phyloP scores from a whole-genome alignment of 1,284 basidiomycete species.

The Acaromyces ingoldii region DNA sequence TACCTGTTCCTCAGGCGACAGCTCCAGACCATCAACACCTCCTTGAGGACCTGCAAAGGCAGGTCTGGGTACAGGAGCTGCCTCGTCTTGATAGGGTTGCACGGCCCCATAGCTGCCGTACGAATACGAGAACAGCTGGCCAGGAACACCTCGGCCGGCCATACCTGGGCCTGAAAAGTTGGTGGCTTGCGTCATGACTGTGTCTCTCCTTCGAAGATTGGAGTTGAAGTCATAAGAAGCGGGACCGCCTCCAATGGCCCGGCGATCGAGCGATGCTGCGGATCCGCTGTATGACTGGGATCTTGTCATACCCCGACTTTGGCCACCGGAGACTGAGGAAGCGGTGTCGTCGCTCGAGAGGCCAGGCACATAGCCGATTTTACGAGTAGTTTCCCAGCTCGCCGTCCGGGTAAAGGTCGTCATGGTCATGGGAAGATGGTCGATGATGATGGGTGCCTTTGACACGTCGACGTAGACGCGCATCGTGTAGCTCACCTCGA shows the following conservation, averaged over 20 bases:
- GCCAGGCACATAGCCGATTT: conserved; percentile 44
- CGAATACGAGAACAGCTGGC: conserved; percentile 36
- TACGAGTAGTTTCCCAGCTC: conserved; percentile 19
- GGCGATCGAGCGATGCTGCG: background rate
- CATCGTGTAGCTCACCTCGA: conserved; percentile 45
- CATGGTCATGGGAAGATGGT: conserved; percentile 44
- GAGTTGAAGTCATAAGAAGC: background rate
- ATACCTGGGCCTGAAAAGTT: conserved; percentile 35
- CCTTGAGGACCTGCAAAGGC: conserved; percentile 40
- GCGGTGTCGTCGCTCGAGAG: conserved; percentile 18
- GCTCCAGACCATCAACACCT: conserved; percentile 30
- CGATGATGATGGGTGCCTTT: conserved; percentile 45
- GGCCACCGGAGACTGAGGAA: background rate
- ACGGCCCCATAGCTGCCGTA: conserved; percentile 36
- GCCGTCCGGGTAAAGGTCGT: conserved; percentile 30
- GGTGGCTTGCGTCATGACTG: conserved; percentile 37
- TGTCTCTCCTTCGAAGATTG: conserved; percentile 32
- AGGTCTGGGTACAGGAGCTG: conserved; percentile 11
- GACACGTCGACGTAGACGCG: conserved; percentile 40
- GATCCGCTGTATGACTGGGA: conserved; percentile 21
- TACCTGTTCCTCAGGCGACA: conserved; percentile 22
- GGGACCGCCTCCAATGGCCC: background rate
- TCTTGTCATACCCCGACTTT: conserved; percentile 2
- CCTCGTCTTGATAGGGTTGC: conserved; percentile 12
- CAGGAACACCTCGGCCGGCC: conserved; percentile 42